Evolutionary conservation across 2,329 filamentous ascomycete species (phyloP), one percentile per base, ranked within the genome.

Genomic region (Arthrobotrys conoides): DNA sequence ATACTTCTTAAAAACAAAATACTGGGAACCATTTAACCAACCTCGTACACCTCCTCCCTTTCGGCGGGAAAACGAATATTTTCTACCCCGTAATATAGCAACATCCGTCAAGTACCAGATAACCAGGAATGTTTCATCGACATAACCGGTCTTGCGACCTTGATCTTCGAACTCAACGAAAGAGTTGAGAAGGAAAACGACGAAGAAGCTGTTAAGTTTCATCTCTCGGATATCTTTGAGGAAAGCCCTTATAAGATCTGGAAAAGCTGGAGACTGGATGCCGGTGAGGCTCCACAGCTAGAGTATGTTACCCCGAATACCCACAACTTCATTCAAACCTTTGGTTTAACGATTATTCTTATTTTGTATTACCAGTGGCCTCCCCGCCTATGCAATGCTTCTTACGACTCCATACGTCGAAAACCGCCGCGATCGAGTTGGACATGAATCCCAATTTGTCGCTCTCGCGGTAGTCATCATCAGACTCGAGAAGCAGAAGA

Each of bases 91-190:
- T 22, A 61, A 70, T 76, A 59, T 64, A 81, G 80, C 38, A 66
- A 81, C 71, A 75, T 81, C 68, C 81, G 81, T 36, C 77, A 79
- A 78, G 80, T 82, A 49, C 81, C 81, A 38, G 80, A 82, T 49
- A 80, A 81, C 61, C 81, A 82, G 59, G 81, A 82, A 71, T 81
- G 81, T 22, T 82, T 80, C 38, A 80, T 82, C 65, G 80, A 79
- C 27, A 76, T 80, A 27, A 75, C 67, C 18, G 77, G 80, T 51
- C 72, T 71, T 46, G 79, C 76, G 20, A 80, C 77, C 53, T 55
- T 81, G 41, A 80, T 82, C n/a, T 76, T 82, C 71, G 81, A 82
- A 51, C 77, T 82, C 65, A 59, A 68, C 38, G 79, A 81, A 65
- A 76, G 79, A 24, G 80, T 81, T 30, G 71, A 79, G 30, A 72